Evolutionary conservation across 2,329 filamentous ascomycete species (phyloP).

Genomic region (Lecanicillium sp.): DNA sequence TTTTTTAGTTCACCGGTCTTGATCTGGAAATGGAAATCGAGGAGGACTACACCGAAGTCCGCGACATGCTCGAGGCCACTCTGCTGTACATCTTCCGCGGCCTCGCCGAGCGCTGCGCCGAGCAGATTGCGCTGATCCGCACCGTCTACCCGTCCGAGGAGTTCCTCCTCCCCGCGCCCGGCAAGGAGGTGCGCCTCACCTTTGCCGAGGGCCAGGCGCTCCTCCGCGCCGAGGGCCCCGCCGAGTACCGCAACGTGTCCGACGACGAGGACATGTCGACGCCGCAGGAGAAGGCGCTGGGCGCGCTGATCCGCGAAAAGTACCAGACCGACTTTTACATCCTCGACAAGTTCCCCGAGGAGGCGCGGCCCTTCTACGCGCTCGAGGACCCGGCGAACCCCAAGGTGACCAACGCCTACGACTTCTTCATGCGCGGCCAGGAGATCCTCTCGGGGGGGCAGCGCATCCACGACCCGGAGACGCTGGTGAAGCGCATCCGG

Average conservation of each 20-base stretch:
- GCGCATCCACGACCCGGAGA: conserved; percentile 74
- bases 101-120: conserved; percentile 56
- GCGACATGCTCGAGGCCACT: conserved; percentile 64
- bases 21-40: conserved; percentile 89
- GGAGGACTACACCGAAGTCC: conserved; percentile 70
- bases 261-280: conserved; percentile 78
- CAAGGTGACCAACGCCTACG: conserved; percentile 61
- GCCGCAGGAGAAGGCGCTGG: conserved; percentile 82
- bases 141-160: conserved; percentile 70
- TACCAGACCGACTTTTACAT: conserved; percentile 95
- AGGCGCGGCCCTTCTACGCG: conserved; percentile 86
- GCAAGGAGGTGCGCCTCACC: conserved; percentile 69
- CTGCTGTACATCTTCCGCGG: conserved; percentile 75
- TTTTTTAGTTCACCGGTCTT: conserved; percentile 65
- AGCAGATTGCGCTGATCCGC: conserved; percentile 67
- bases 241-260: conserved; percentile 59
- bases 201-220: conserved; percentile 75
- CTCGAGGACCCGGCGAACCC: conserved; percentile 67
- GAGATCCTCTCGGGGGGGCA: conserved; percentile 91
- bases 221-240: conserved; percentile 65
- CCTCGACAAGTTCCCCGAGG: conserved; percentile 90
- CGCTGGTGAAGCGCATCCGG: conserved; percentile 72
- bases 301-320: conserved; percentile 77
- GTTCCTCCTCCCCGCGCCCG: conserved; percentile 67
- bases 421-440: conserved; percentile 89